phyloP scores from a whole-genome alignment of 2,329 filamentous ascomycete species.

The Arthrobotrys musiformis region DNA sequence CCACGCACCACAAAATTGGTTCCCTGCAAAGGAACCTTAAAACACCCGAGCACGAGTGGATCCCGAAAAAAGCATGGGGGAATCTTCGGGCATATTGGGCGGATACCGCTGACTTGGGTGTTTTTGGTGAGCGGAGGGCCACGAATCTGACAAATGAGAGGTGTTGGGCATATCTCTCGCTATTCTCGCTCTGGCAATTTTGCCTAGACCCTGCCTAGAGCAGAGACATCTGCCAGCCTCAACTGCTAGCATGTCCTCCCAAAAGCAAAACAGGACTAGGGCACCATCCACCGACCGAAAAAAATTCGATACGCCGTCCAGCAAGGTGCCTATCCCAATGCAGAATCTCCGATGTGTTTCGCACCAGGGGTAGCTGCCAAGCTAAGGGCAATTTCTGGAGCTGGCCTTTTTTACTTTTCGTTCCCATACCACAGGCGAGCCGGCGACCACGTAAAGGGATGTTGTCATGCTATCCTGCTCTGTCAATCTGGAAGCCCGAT shows the following conservation, averaged over 20 bases:
- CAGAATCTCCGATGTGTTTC: conserved; percentile 55
- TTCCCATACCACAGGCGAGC: conserved; percentile 45
- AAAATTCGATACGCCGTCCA: conserved; percentile 54
- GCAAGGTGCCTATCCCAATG: conserved; percentile 46
- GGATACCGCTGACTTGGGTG: conserved; percentile 23
- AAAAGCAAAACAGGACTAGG: conserved; percentile 43
- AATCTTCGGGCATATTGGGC: conserved; percentile 35
- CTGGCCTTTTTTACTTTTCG: conserved; percentile 17
- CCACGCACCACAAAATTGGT: conserved; percentile 47
- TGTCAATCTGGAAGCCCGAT: conserved; percentile 54
- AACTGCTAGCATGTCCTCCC: background rate
- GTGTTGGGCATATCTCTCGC: conserved; percentile 54
- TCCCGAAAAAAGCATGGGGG: conserved; percentile 56
- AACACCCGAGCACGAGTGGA: conserved; percentile 54
- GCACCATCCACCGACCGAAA: conserved; percentile 11
- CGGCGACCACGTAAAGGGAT: conserved; percentile 56
- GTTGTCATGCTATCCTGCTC: conserved; percentile 45
- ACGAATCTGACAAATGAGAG: conserved; percentile 54
- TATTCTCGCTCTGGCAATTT: conserved; percentile 51
- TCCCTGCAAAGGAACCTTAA: conserved; percentile 55
- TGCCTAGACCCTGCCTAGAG: conserved; percentile 51
- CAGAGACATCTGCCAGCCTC: conserved; percentile 23
- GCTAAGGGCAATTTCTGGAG: conserved; percentile 47
- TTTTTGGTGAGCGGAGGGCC: background rate
- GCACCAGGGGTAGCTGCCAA: conserved; percentile 51